A percentile compares a stretch with the other conserved stretches of the same genome.
These are phyloP conservation scores for Phytopythium helicoides DNA, from an alignment of 352 stramenopile genomes.

Conservation along the genomic window DNA sequence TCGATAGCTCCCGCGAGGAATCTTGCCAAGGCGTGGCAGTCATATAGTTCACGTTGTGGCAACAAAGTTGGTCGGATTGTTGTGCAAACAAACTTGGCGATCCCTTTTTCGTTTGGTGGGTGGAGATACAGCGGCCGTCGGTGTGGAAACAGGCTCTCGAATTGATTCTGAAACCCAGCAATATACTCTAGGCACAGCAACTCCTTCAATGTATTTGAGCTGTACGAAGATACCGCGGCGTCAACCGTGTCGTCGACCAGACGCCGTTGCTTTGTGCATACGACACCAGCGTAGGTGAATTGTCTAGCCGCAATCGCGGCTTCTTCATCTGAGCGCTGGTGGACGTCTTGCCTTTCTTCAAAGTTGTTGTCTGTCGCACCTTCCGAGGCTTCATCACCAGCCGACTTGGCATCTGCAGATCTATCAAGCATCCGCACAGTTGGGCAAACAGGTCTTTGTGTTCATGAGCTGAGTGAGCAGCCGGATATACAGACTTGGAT, in stretches of 20 bases:
- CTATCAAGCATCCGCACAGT: conserved; percentile 45
- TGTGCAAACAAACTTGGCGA: conserved; percentile 94
- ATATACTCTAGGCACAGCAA: conserved; percentile 94
- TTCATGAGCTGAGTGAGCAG: no score
- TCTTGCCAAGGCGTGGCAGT: conserved; percentile 74
- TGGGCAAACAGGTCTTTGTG: no score
- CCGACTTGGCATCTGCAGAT: conserved; percentile 52
- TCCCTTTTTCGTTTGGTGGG: conserved; percentile 89
- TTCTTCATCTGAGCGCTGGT: conserved; percentile 54
- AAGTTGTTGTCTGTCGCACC: conserved; percentile 31
- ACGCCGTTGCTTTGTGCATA: conserved; percentile 79
- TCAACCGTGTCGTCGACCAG: conserved; percentile 58
- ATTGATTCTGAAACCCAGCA: conserved; percentile 88
- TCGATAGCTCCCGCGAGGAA: conserved; percentile 92
- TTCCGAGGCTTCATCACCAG: not conserved
- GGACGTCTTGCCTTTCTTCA: conserved; percentile 47
- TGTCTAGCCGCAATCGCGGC: conserved; percentile 52
- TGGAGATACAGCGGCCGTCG: conserved; percentile 84
- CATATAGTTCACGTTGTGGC: conserved; percentile 91
- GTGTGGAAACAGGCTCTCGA: conserved; percentile 83
- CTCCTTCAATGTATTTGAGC: conserved; percentile 85
- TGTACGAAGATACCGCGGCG: conserved; percentile 31
- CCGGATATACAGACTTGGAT: no score
- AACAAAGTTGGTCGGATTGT: conserved; percentile 92
- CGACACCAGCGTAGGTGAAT: conserved; percentile 71